Base-by-base conservation (phyloP, 495 filamentous ascomycete genomes). In the Daldinia decipiens region DNA sequence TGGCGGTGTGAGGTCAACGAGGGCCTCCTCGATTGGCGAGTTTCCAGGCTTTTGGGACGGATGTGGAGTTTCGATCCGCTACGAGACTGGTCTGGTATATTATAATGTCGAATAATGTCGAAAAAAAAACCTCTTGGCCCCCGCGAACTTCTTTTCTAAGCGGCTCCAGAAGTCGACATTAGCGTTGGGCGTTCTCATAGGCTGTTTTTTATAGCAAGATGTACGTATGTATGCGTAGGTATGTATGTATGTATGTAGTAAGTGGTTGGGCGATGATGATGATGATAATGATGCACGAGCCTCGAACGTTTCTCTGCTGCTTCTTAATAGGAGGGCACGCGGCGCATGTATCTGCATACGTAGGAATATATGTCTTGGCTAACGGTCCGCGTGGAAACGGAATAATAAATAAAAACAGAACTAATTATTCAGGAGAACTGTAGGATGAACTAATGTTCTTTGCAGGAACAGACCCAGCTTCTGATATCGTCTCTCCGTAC, bases 1-100 rank as follows among this genome's bases (percentile, higher is more conserved):
- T 77, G 65, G 70, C 70, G 65, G 75, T 72, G 64, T 73, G 70
- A 71, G 73, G 72, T 71, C 51, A 73, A 67, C 68, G 62, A 38
- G 36, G 50, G 53, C 38, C 56, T 65, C 61, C 61, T 72, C 38
- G 62, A 65, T 72, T 72, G 70, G 59, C 50, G 65, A 53, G 43
- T 51, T 67, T 71, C 58, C 72, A 56, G 66, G 65, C 65, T 68
- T 65, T 68, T 56, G 31, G 68, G 52, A 54, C 57, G 61, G 62
- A 73, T 73, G 71, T 74, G 71, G 71, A 74, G 62, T 67, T 68
- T 39, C 45, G 24, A 39, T 61, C 62, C 62, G 65, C 57, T 73
- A 73, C 53, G 47, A 47, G 43, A 47, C 40, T 68, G 56, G 56
- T 60, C 57, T 55, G 27, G 39, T 47, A 70, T 59, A 47, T 39